phyloP scores from a whole-genome alignment of 2,329 filamentous ascomycete species.

The Drechslerella dactyloides region DNA sequence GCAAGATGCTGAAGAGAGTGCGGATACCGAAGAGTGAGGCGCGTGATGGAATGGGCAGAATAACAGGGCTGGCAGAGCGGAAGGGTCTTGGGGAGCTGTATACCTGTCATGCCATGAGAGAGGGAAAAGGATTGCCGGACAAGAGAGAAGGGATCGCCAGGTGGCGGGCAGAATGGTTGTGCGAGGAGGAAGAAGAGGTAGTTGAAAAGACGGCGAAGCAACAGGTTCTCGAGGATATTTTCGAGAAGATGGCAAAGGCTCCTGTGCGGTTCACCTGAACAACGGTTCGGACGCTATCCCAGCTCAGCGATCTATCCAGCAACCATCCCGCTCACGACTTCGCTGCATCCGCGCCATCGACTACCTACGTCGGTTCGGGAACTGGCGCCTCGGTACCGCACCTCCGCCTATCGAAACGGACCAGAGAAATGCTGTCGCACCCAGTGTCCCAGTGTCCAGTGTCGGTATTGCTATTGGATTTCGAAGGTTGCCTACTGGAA shows the following conservation, averaged over 20 bases:
- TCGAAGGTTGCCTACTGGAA: too few relatives aligned
- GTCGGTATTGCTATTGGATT: too few relatives aligned
- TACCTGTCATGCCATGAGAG: slow-evolving; percentile 27
- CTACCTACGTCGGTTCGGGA: too few relatives aligned
- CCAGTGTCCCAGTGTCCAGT: too few relatives aligned
- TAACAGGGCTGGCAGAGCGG: slow-evolving; percentile 33
- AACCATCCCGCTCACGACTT: too few relatives aligned
- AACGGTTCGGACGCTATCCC: too few relatives aligned
- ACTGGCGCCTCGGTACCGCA: too few relatives aligned
- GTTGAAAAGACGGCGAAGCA: slow-evolving; percentile 44
- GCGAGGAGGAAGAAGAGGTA: slow-evolving; percentile 22
- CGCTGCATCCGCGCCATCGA: too few relatives aligned
- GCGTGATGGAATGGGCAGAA: slow-evolving; percentile 33
- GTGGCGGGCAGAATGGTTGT: slow-evolving; percentile 37
- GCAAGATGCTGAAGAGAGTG: slow-evolving; percentile 73
- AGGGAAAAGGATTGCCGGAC: slow-evolving; percentile 8
- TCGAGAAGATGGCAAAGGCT: slow-evolving; percentile 37
- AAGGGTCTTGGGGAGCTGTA: slow-evolving; percentile 28
- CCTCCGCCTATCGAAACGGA: too few relatives aligned
- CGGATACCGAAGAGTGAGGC: slow-evolving; percentile 66
- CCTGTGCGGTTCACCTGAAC: slow-evolving; percentile 32
- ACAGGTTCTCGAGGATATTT: slow-evolving; percentile 28
- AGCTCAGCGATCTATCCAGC: background rate
- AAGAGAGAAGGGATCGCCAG: slow-evolving; percentile 26
- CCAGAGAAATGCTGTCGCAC: too few relatives aligned